Evolutionary conservation across 208 protist species (phyloP).

Genomic region (Lotmaria passim): DNA sequence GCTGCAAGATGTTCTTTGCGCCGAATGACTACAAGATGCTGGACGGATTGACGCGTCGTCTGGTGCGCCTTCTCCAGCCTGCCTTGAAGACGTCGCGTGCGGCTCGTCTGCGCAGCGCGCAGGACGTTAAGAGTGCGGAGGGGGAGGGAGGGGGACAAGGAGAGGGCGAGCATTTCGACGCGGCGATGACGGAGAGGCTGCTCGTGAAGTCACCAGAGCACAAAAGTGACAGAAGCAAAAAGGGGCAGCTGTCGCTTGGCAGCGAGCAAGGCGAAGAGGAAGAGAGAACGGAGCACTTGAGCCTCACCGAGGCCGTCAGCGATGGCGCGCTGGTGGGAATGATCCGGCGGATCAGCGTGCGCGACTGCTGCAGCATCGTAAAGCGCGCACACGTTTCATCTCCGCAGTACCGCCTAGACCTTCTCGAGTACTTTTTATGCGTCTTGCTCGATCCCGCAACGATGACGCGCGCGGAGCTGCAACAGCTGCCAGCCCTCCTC

Average conservation of each 20-base stretch:
- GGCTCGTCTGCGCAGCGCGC: not conserved
- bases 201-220: not conserved
- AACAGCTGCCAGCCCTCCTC: slow-evolving; percentile 27
- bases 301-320: not conserved
- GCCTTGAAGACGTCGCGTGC: slow-evolving; percentile 3
- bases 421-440: slow-evolving; percentile 42
- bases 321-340: not conserved
- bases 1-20: slow-evolving; percentile 10
- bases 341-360: not conserved
- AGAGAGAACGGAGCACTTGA: not conserved
- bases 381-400: not conserved
- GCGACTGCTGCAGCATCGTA: slow-evolving; percentile 12
- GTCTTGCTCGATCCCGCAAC: slow-evolving; percentile 23
- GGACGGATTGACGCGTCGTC: not conserved
- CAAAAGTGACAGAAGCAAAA: not conserved
- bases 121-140: not conserved
- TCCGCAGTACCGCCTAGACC: slow-evolving; percentile 11
- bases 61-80: slow-evolving; percentile 12
- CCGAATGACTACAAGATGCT: slow-evolving; percentile 7
- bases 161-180: not conserved
- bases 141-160: too few species aligned
- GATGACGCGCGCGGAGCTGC: slow-evolving; percentile 28
- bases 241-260: too few species aligned
- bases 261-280: not conserved
- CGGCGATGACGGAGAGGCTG: not conserved